These are phyloP conservation scores for Yarrowia sp. DNA, from an alignment of 805 yeast genomes.

Conservation along the genomic window DNA sequence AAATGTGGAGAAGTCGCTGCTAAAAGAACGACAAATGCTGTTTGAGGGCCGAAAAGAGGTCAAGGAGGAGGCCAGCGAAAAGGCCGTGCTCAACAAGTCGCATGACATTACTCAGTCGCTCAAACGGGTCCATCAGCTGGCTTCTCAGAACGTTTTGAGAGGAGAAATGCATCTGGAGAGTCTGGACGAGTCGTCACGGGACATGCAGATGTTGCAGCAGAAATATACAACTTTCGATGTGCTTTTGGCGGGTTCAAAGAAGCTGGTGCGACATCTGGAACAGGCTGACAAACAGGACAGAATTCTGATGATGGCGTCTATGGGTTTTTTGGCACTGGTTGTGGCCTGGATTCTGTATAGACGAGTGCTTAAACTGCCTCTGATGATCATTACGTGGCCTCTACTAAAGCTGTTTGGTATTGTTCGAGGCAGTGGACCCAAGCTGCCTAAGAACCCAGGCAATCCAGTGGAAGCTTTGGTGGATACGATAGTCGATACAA, in stretches of 20 bases:
- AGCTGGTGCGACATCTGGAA: conserved; percentile 40
- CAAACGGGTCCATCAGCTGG: conserved; percentile 31
- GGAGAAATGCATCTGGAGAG: conserved; percentile 19
- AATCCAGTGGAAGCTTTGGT: not conserved
- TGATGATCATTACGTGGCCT: conserved; percentile 37
- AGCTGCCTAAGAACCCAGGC: not conserved
- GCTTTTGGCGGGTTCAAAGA: conserved; percentile 38
- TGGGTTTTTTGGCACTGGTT: conserved; percentile 40
- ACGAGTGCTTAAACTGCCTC: conserved; percentile 40
- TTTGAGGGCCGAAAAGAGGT: conserved; percentile 14
- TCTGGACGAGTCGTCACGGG: conserved; percentile 32
- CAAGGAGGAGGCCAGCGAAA: conserved; percentile 28
- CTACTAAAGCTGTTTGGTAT: conserved; percentile 31
- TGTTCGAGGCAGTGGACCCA: conserved; percentile 8
- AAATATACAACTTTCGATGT: conserved; percentile 41
- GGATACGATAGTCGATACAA: not conserved
- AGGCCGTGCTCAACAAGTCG: conserved; percentile 30
- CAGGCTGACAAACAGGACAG: conserved; percentile 43
- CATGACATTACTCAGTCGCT: conserved; percentile 33
- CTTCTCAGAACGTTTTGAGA: not conserved
- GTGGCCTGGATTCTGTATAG: conserved; percentile 41
- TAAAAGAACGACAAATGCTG: conserved; percentile 19
- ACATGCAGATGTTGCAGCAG: conserved; percentile 36
- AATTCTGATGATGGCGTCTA: conserved; percentile 38
- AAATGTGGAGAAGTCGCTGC: conserved; percentile 18